Evolutionary conservation across 2,329 filamentous ascomycete species (phyloP).

Genomic region (Apiospora sp.): DNA sequence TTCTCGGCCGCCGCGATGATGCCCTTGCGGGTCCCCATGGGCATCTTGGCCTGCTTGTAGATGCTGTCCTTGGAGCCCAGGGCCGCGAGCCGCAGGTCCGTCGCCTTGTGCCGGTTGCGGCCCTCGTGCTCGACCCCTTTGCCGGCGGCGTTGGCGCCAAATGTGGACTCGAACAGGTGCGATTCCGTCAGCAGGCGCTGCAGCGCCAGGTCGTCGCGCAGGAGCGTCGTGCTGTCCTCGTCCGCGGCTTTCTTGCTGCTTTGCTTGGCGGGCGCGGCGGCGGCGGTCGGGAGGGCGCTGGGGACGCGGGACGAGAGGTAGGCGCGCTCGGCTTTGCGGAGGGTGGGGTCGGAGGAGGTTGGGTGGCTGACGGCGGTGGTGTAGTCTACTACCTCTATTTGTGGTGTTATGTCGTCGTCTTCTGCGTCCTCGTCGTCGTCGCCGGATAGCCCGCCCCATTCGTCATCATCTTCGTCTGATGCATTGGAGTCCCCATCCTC

Average conservation of each 20-base stretch:
- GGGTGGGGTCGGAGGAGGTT: conserved; percentile 53
- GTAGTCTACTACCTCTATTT: conserved; percentile 71
- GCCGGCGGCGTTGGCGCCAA: conserved; percentile 44
- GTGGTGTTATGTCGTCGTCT: conserved; percentile 28
- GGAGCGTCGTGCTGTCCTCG: conserved; percentile 71
- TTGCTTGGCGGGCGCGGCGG: conserved; percentile 29
- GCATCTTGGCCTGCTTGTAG: conserved; percentile 85
- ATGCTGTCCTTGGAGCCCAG: conserved; percentile 81
- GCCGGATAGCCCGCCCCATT: conserved; percentile 35
- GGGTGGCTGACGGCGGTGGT: conserved; percentile 48
- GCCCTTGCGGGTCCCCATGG: conserved; percentile 85
- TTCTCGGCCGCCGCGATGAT: conserved; percentile 72
- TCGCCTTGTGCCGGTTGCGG: conserved; percentile 79
- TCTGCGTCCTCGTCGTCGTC: conserved; percentile 32
- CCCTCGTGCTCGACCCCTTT: conserved; percentile 57
- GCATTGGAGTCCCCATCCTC: conserved; percentile 35
- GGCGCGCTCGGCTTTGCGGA: conserved; percentile 75
- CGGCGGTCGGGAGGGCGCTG: conserved; percentile 36
- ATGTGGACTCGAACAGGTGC: conserved; percentile 73
- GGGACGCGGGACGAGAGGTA: conserved; percentile 68
- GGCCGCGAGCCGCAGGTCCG: conserved; percentile 83
- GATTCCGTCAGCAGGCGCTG: conserved; percentile 92
- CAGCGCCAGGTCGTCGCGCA: conserved; percentile 91
- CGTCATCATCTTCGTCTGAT: conserved; percentile 42
- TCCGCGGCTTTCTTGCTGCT: conserved; percentile 45